Evolutionary conservation across 495 filamentous ascomycete species (phyloP), one percentile per base, ranked within the genome.

Genomic region (Staphylotrichum longicolle): DNA sequence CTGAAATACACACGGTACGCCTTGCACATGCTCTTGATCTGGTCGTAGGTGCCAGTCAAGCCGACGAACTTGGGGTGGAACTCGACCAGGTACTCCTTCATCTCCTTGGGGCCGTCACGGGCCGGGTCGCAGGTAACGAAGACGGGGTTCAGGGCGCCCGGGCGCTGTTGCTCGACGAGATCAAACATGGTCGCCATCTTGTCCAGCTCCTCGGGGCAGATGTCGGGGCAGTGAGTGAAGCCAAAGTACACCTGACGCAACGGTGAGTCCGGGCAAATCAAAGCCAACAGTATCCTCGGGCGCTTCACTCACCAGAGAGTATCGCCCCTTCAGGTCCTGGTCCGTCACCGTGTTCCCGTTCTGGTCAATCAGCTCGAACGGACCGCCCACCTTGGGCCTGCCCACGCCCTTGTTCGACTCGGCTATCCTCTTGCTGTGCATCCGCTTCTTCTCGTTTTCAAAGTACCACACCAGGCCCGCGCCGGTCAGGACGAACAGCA

Each of bases 151-250:
- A 83, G 61, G 7, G 64, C 63, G 4, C 70, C 74, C 6, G 76
- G 75, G 12, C 56, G 54, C 55, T 75, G 62, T 48, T 72, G 82
- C 65, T 85, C 80, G 51, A 94, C 91, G 46, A 89, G 79, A 71
- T 97, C 91, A 70, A 95, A 90, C 81, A 96, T 96, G 64, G 79
- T 79, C 51, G 93, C 91, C 92, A 98, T 96, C 78, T 98, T 98
- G 74, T 98, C 94, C 56, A 98, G 87, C 79, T 98, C 94, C 66
- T 98, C 94, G 35, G 94, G 94, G 80, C 94, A 98, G 74, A 98
- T 98, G 75, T 98, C 94, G 11, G 94, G 94, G 73, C 94, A 98
- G 75, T 96, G 92, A 12, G 91, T 91, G 85, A 98, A 98, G 66
- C 94, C 94, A 72, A 98, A 98, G 76, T 98, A 98, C 48, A 97